A percentile compares a stretch with the other conserved stretches of the same genome.
Evolutionary conservation across 495 filamentous ascomycete genomes (phyloP).

Genomic region (Podospora sp.): DNA sequence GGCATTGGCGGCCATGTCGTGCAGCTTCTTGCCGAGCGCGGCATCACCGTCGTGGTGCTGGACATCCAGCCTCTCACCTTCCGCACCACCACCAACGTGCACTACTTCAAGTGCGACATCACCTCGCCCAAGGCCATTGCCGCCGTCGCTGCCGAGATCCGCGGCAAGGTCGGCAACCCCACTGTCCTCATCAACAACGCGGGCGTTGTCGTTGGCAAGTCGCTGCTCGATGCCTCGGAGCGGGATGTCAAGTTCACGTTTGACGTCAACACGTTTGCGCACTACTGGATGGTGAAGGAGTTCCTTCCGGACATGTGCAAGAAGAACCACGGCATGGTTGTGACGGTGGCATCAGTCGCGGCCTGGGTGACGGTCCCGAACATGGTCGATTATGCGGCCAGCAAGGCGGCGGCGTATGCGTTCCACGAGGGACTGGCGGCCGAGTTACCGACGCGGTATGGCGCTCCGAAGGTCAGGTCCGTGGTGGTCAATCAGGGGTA

Average conservation of each 20-base stretch:
- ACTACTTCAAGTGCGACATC: conserved; percentile 68
- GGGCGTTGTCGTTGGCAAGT: conserved; percentile 62
- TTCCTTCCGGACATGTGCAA: conserved; percentile 69
- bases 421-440: conserved; percentile 72
- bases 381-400: conserved; percentile 69
- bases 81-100: conserved; percentile 43
- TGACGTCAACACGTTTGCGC: conserved; percentile 70
- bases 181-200: conserved; percentile 80
- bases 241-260: conserved; percentile 64
- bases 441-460: conserved; percentile 62
- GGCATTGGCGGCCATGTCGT: conserved; percentile 69
- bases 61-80: conserved; percentile 65
- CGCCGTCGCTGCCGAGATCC: conserved; percentile 51
- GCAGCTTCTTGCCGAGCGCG: conserved; percentile 57
- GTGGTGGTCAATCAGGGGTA: conserved; percentile 68
- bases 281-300: conserved; percentile 65
- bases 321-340: conserved; percentile 71
- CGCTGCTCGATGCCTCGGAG: conserved; percentile 60
- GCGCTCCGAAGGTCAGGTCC: conserved; percentile 66
- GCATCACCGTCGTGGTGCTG: conserved; percentile 67
- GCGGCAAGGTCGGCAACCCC: conserved; percentile 59
- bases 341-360: conserved; percentile 69
- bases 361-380: conserved; percentile 61
- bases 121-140: conserved; percentile 55
- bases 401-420: conserved; percentile 65